Evolutionary conservation across 345 rosid species (phyloP).

Genomic region (Lumnitzera racemosa): DNA sequence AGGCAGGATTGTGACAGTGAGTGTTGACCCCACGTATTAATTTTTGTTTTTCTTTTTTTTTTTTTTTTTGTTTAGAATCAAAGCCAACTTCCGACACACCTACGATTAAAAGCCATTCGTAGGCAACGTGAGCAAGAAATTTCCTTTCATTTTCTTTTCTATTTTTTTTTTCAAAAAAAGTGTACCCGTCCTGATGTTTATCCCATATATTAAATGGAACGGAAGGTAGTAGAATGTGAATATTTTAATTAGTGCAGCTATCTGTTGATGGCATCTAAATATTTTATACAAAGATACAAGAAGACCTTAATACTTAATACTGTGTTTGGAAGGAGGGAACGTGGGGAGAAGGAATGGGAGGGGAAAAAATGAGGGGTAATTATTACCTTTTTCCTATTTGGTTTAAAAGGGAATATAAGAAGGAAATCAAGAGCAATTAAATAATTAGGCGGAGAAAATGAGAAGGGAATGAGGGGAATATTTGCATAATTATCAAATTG

Average conservation of each 20-base stretch:
- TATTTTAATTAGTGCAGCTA: slow-evolving; percentile 15
- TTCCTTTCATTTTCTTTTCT: neutral
- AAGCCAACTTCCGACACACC: slow-evolving; percentile 20
- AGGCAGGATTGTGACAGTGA: slow-evolving; percentile 16
- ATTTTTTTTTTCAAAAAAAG: neutral
- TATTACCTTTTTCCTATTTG: too few relatives aligned
- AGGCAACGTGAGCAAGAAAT: neutral
- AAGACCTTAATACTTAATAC: too few relatives aligned
- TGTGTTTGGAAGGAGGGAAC: too few relatives aligned
- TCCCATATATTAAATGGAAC: neutral
- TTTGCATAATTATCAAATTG: too few relatives aligned
- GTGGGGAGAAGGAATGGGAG: too few relatives aligned
- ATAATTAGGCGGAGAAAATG: too few relatives aligned
- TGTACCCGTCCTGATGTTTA: neutral
- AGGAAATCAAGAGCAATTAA: too few relatives aligned
- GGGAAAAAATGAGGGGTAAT: too few relatives aligned
- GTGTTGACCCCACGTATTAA: slow-evolving; percentile 28
- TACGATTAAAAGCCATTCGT: slow-evolving; percentile 23
- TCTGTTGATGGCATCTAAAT: too few relatives aligned
- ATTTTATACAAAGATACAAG: too few relatives aligned
- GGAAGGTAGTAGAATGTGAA: slow-evolving; percentile 11
- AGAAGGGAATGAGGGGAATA: too few relatives aligned
- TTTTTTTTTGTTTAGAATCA: slow-evolving; percentile 12
- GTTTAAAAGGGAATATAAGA: too few relatives aligned
- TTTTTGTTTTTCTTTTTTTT: slow-evolving; percentile 16